These are phyloP conservation scores for Bruguiera parviflora DNA, from an alignment of 345 rosid species.

Conservation along the genomic window DNA sequence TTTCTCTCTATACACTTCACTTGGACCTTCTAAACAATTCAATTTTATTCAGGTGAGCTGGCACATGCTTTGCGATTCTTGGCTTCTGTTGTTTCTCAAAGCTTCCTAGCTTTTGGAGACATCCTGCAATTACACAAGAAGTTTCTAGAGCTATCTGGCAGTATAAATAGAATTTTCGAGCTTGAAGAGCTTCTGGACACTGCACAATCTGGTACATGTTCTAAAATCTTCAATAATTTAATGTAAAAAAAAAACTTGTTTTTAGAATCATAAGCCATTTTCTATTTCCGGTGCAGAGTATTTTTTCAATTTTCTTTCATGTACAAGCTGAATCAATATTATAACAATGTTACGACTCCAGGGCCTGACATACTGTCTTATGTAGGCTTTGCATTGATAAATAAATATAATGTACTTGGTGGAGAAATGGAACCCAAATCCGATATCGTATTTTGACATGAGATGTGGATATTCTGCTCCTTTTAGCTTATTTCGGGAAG, in stretches of 20 bases:
- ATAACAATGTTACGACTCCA: not conserved
- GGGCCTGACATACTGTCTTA: not conserved
- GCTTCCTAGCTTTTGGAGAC: constrained; percentile 97
- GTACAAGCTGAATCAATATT: not conserved
- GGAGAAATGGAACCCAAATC: no score
- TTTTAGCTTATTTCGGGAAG: no score
- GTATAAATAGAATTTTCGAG: constrained; percentile 85
- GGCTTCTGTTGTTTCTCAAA: constrained; percentile 97
- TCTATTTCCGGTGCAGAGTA: not conserved
- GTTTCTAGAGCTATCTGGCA: constrained; percentile 87
- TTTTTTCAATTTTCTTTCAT: not conserved
- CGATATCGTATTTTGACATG: no score
- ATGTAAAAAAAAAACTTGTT: not conserved
- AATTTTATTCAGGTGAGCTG: constrained; percentile 67
- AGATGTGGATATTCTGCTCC: no score
- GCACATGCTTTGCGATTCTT: constrained; percentile 93
- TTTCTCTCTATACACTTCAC: not conserved
- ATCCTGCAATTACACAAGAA: constrained; percentile 91
- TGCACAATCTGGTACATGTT: constrained; percentile 65
- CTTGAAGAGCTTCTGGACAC: constrained; percentile 93
- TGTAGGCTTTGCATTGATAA: no score
- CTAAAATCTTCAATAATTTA: not conserved
- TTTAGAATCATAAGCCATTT: not conserved
- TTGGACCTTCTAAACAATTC: constrained; percentile 1
- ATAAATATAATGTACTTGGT: no score